Percentiles rank a stretch among this genome's conserved stretches.
Conservation (phyloP, 225 moss, liverwort and hornwort genomes). For the Pseudisothecium myosuroides region DNA sequence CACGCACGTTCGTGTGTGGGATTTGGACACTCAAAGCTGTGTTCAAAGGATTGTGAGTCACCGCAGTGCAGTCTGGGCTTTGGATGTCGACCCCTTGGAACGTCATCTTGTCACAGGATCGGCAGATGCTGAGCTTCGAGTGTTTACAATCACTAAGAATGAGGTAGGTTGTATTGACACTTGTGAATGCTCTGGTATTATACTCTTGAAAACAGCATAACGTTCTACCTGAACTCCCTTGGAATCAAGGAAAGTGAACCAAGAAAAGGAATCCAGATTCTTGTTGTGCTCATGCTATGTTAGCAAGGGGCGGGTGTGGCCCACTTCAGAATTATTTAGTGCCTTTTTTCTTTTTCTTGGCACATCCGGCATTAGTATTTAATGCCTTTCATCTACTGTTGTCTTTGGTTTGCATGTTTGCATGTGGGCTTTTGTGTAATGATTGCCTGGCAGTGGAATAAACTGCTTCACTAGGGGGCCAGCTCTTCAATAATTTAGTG, state of each 20-base stretch:
- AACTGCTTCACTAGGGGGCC: neutral
- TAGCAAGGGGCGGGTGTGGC: neutral
- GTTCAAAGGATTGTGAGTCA: conserved; percentile 89
- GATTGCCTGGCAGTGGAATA: neutral
- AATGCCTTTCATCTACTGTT: neutral
- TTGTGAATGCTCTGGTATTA: neutral
- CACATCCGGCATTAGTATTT: neutral
- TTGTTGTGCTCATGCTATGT: neutral
- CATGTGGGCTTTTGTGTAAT: neutral
- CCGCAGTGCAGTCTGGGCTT: conserved; percentile 86
- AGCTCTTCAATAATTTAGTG: neutral
- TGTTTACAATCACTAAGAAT: conserved; percentile 35
- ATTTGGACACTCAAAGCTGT: conserved; percentile 92
- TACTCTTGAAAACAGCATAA: neutral
- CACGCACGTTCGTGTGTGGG: conserved; percentile 91
- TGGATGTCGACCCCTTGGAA: conserved; percentile 71
- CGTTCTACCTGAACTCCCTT: neutral
- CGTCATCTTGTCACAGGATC: conserved; percentile 85
- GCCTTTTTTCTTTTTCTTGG: neutral
- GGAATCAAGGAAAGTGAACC: neutral
- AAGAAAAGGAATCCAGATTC: neutral
- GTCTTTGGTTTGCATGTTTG: neutral
- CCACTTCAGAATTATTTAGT: neutral
- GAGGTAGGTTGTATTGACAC: conserved; percentile 8
- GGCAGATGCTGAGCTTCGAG: conserved; percentile 69